Percentiles rank a stretch among this genome's conserved stretches.
Conservation (phyloP, 805 yeast genomes). For the Sugiyamaella lignohabitans region DNA sequence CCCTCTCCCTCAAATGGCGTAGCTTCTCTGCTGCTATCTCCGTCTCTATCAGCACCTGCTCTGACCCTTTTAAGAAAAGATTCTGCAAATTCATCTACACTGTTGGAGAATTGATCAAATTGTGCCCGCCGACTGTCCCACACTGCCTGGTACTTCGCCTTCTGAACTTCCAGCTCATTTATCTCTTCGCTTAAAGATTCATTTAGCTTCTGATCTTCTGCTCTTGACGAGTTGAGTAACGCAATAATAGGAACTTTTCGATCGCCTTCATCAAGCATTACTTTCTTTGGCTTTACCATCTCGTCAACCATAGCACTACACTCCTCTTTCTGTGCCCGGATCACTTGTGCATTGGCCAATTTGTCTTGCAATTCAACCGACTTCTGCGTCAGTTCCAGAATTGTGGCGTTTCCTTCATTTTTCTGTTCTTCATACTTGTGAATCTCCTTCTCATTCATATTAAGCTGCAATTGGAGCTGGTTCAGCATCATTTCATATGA, state of each 20-base stretch:
- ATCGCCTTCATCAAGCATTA: constrained; percentile 8
- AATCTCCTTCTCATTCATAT: constrained; percentile 20
- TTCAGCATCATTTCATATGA: constrained; percentile 13
- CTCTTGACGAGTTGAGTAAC: constrained; percentile 20
- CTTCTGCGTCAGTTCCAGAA: constrained; percentile 12
- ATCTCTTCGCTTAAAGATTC: constrained; percentile 23
- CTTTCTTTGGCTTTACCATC: constrained; percentile 19
- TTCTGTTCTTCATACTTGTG: constrained; percentile 18
- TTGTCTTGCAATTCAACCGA: constrained; percentile 17
- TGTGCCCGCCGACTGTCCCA: constrained; percentile 22
- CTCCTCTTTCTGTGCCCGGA: constrained; percentile 22
- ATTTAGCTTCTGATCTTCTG: constrained; percentile 15
- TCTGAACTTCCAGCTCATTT: constrained; percentile 20
- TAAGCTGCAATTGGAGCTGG: constrained; percentile 21
- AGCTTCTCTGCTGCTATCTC: constrained; percentile 1
- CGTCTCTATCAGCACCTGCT: constrained; percentile 11
- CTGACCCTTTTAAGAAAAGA: constrained; percentile 17
- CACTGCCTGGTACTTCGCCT: constrained; percentile 11
- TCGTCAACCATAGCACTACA: constrained; percentile 21
- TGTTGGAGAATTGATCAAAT: constrained; percentile 20
- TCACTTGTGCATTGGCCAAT: constrained; percentile 16
- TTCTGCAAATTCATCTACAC: constrained; percentile 19
- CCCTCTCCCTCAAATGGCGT: constrained; percentile 14
- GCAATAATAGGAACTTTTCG: constrained; percentile 18
- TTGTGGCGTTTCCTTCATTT: constrained; percentile 11